Evolutionary conservation across 139 green algal genomes (phyloP).

Genomic region (Choricystis sp.): DNA sequence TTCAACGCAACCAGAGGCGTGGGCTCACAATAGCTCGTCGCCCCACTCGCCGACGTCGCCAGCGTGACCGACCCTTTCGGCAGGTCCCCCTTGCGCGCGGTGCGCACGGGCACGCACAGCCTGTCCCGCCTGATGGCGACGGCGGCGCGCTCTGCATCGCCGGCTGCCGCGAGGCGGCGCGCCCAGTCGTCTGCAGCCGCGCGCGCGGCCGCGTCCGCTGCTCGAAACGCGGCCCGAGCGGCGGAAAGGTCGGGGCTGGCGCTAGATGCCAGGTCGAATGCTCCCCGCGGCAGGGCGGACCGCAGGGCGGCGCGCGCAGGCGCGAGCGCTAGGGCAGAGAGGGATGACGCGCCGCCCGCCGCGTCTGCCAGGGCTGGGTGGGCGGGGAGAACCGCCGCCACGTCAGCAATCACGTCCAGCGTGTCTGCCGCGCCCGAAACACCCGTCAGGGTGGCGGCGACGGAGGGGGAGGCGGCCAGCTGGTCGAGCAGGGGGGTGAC

Average conservation of each 20-base stretch:
- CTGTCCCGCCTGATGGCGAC: constrained; percentile 24
- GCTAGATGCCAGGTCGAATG: constrained; percentile 13
- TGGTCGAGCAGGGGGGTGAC: constrained; percentile 6
- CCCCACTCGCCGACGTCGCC: constrained; percentile 25
- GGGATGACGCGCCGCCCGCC: background rate
- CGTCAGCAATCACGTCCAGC: background rate
- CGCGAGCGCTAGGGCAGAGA: background rate
- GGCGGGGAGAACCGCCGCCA: background rate
- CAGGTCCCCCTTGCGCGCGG: constrained; percentile 41
- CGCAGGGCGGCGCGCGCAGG: background rate
- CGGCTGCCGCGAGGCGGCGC: constrained; percentile 18
- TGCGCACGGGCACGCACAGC: constrained; percentile 29
- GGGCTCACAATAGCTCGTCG: constrained; percentile 80
- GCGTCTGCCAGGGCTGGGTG: background rate
- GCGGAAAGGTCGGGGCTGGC: constrained; percentile 28
- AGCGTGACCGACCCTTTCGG: constrained; percentile 47
- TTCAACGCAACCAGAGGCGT: constrained; percentile 51
- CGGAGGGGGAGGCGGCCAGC: background rate
- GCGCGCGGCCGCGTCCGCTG: constrained; percentile 27
- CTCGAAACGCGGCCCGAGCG: constrained; percentile 18
- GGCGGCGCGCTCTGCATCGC: constrained; percentile 29
- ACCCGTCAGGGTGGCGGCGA: background rate
- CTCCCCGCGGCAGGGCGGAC: constrained; percentile 13
- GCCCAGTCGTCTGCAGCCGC: constrained; percentile 26
- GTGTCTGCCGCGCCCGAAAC: background rate